A percentile compares a stretch with the other conserved stretches of the same genome.
Conservation (phyloP, 1,284 basidiomycete species). For the Sanguinoderma infundibulare region DNA sequence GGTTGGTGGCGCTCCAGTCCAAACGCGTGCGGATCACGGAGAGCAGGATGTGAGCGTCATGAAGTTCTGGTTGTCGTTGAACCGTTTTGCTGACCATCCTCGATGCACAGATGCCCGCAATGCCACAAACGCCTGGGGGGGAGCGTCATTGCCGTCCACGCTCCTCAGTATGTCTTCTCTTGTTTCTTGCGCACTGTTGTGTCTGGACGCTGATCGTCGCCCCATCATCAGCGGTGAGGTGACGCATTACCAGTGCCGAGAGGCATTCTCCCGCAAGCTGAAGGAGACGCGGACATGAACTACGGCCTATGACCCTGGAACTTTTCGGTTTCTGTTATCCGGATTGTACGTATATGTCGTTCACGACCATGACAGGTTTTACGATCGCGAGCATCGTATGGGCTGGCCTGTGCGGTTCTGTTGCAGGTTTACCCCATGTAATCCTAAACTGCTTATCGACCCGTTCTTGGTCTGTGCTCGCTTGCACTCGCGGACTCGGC, state of each 20-base stretch:
- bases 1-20: conserved; percentile 76
- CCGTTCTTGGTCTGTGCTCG: too few species aligned
- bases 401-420: too few species aligned
- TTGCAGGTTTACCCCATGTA: background rate
- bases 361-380: too few species aligned
- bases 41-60: conserved; percentile 75
- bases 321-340: background rate
- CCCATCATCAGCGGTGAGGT: conserved; percentile 76
- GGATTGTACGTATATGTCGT: background rate
- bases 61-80: background rate
- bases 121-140: conserved; percentile 95
- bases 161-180: conserved; percentile 62
- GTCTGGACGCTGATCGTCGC: background rate
- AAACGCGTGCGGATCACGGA: conserved; percentile 91
- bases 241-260: conserved; percentile 92
- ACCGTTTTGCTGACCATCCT: background rate
- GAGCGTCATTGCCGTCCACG: conserved; percentile 94
- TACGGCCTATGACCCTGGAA: too few species aligned
- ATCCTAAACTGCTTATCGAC: too few species aligned
- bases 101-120: conserved; percentile 73
- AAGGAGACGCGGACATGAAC: conserved; percentile 40
- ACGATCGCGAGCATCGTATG: too few species aligned
- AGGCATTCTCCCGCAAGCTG: conserved; percentile 71
- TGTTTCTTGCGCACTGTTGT: too few species aligned
- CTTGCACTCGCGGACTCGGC: too few species aligned